These are phyloP conservation scores for Erodium trifolium DNA, from an alignment of 441 rosid genomes.

Conservation along the genomic window DNA sequence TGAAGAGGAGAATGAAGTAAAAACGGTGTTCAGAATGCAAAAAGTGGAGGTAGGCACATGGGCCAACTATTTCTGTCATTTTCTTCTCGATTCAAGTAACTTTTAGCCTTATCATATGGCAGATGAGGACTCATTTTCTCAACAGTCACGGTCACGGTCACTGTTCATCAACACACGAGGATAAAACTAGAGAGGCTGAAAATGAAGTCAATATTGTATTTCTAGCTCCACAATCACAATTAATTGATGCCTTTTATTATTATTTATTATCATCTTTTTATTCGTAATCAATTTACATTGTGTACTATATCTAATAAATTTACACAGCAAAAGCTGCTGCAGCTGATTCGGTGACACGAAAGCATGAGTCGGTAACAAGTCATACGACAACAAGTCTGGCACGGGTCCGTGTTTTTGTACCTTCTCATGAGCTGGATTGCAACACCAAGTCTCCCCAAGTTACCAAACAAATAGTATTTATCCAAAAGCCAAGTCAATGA, in stretches of 20 bases:
- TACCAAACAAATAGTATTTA: too few relatives aligned
- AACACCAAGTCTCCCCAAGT: too few relatives aligned
- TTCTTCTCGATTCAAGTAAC: neutral
- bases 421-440: too few relatives aligned
- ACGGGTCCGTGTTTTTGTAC: too few relatives aligned
- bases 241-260: neutral
- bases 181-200: neutral
- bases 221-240: neutral
- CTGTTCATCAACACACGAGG: neutral
- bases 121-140: too few relatives aligned
- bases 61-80: constrained; percentile 16
- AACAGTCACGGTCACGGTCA: neutral
- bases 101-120: neutral
- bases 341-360: neutral
- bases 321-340: neutral
- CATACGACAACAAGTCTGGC: neutral
- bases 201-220: neutral
- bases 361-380: neutral
- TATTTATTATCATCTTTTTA: neutral
- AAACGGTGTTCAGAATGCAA: neutral
- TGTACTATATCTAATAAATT: neutral
- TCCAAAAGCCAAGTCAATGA: too few relatives aligned
- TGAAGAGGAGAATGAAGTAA: neutral
- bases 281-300: neutral
- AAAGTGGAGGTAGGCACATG: constrained; percentile 17